Conservation (phyloP, 73 alveolate species). For the Tetrahymena malaccensis region DNA sequence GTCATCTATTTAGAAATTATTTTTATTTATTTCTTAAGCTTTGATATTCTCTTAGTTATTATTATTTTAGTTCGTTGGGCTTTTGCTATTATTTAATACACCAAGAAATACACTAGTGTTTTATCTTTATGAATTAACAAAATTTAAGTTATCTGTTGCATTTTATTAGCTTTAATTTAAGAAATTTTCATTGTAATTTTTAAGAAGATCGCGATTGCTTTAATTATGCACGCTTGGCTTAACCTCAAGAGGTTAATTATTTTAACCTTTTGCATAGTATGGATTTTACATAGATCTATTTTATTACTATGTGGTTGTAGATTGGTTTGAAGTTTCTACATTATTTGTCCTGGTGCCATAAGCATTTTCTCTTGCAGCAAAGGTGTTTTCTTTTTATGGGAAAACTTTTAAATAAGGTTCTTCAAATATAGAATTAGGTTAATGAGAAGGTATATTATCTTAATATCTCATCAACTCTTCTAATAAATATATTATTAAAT, state of each 20-base stretch:
- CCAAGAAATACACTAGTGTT: background rate
- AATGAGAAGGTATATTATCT: background rate
- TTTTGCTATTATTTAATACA: background rate
- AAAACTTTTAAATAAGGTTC: background rate
- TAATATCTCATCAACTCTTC: background rate
- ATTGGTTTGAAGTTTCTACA: background rate
- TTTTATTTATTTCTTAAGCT: background rate
- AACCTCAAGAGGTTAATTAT: background rate
- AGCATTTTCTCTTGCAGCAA: background rate
- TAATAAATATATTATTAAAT: background rate
- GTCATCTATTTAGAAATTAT: background rate
- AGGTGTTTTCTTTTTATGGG: background rate
- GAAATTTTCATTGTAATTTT: background rate
- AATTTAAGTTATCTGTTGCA: background rate
- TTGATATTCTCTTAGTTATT: background rate
- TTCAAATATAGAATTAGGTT: background rate
- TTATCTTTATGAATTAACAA: background rate
- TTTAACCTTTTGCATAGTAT: background rate
- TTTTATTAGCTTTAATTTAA: background rate
- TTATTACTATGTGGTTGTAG: background rate
- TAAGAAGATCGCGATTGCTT: background rate
- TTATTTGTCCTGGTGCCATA: background rate
- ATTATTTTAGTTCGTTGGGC: background rate
- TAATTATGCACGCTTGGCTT: background rate
- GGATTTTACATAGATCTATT: background rate